These are phyloP conservation scores for Phylloboletellus chloephorus DNA, from an alignment of 1,284 basidiomycete genomes.

Conservation along the genomic window DNA sequence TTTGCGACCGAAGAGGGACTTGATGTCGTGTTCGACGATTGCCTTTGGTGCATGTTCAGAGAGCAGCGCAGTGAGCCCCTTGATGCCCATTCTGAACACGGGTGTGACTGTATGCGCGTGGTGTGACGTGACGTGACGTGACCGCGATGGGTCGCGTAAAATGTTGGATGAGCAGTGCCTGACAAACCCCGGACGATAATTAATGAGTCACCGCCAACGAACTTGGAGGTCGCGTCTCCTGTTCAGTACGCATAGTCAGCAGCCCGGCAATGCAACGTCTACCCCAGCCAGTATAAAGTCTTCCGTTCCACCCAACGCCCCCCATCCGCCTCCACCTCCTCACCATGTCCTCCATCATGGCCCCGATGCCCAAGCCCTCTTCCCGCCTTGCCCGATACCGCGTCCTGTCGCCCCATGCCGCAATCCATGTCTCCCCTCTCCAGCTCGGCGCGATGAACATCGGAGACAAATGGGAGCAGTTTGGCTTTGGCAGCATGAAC, in stretches of 20 bases:
- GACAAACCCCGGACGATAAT: too few relatives aligned
- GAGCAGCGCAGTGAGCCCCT: conserved; percentile 88
- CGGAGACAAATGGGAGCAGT: conserved; percentile 38
- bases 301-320: not conserved
- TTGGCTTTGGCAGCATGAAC: conserved; percentile 39
- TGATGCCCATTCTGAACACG: conserved; percentile 68
- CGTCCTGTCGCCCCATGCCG: conserved; percentile 36
- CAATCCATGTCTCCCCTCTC: conserved; percentile 45
- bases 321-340: not conserved
- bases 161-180: conserved; percentile 84
- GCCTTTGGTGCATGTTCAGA: conserved; percentile 84
- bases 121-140: conserved; percentile 15
- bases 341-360: conserved; percentile 7
- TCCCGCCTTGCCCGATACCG: conserved; percentile 40
- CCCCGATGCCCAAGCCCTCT: conserved; percentile 20
- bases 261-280: too few relatives aligned
- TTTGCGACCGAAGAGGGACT: conserved; percentile 95
- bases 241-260: too few relatives aligned
- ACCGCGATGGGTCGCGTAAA: conserved; percentile 10
- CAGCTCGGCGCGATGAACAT: conserved; percentile 51
- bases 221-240: too few relatives aligned
- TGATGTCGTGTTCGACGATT: conserved; percentile 91
- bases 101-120: conserved; percentile 16
- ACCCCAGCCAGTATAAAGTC: too few relatives aligned
- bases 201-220: too few relatives aligned